Evolutionary conservation across 2,329 filamentous ascomycete species (phyloP), one percentile per base, ranked within the genome.

Genomic region (Nectriaceae sp.): DNA sequence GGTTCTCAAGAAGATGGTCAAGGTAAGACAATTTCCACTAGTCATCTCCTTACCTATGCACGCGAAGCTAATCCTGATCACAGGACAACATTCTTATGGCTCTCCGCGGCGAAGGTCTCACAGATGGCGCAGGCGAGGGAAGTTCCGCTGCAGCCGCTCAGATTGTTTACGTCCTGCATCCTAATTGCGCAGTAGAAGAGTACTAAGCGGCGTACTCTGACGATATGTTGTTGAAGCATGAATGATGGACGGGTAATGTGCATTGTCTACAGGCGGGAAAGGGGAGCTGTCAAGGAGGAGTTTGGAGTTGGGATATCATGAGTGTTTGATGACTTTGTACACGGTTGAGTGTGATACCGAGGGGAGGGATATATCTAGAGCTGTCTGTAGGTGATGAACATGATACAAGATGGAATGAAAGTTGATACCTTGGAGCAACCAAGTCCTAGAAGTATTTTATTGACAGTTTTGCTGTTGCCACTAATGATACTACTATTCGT

Each of bases 1-100:
- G 80, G 93, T 99, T 44, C 73, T 99, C 59, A 96, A 89, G 79
- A 87, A 90, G 70, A 95, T 97, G 87, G 88, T 97, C 65, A 97
- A 94, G 86, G 91, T 94, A 76, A 65, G 83, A n/a, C 16, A 31
- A 8, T 31, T 31, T 15, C 8, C 26, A 20, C n/a, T 19, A 36
- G 8, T 36, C 37, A 4, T 73, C 29, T 35, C 20, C 35, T 21
- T 3, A 22, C 2, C 44, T 21, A 47, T 37, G 22, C 22, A 18
- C 21, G 16, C 21, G 18, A 38, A 29, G 15, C 33, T 16, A 20
- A 13, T 18, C 3, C 61, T 68, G 54, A 70, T 70, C 75, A 75
- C 73, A 92, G 71, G 92, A 95, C 57, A 91, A 96, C 59, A 92
- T 95, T 18, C 80, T 97, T 41, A 90, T 94, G 72, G 89, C 91